Evolutionary conservation across 139 green algal species (phyloP).

Genomic region (Tetraselmis chui): DNA sequence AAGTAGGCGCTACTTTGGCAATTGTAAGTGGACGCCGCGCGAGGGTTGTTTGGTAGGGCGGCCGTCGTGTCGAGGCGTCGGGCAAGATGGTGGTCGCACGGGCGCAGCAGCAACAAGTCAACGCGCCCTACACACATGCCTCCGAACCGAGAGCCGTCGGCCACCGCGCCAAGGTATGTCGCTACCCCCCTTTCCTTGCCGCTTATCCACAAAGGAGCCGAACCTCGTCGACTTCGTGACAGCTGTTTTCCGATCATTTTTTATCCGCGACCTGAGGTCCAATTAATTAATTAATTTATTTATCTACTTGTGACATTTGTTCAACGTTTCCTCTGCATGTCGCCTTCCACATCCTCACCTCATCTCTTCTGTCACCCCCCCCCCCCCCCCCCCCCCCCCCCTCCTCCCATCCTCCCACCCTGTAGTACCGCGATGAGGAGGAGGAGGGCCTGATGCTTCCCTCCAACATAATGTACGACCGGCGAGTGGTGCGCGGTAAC

Average conservation of each 20-base stretch:
- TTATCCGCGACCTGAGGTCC: too few species aligned
- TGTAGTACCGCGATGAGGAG: conserved; percentile 49
- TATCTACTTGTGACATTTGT: too few species aligned
- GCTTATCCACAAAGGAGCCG: not conserved
- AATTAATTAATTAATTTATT: too few species aligned
- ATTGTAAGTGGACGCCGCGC: too few species aligned
- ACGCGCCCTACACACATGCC: conserved; percentile 40
- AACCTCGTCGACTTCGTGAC: too few species aligned
- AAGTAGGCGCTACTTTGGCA: too few species aligned
- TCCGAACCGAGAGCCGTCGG: conserved; percentile 49
- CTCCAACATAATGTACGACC: conserved; percentile 84
- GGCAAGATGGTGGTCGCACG: conserved; percentile 23
- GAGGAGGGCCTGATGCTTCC: conserved; percentile 15
- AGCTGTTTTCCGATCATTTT: too few species aligned
- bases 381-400: too few species aligned
- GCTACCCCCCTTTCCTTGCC: not conserved
- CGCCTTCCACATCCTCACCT: not conserved
- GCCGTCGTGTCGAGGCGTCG: too few species aligned
- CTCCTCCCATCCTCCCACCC: too few species aligned
- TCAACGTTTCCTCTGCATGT: not conserved
- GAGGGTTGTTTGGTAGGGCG: too few species aligned
- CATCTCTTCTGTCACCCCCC: not conserved
- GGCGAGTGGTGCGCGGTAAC: conserved; percentile 74
- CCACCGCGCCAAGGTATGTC: conserved; percentile 41
- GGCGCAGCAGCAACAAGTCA: conserved; percentile 37